Evolutionary conservation across 257 asterid species (phyloP), one percentile per base, ranked within the genome.

Genomic region (Solanum megistacrolobum): DNA sequence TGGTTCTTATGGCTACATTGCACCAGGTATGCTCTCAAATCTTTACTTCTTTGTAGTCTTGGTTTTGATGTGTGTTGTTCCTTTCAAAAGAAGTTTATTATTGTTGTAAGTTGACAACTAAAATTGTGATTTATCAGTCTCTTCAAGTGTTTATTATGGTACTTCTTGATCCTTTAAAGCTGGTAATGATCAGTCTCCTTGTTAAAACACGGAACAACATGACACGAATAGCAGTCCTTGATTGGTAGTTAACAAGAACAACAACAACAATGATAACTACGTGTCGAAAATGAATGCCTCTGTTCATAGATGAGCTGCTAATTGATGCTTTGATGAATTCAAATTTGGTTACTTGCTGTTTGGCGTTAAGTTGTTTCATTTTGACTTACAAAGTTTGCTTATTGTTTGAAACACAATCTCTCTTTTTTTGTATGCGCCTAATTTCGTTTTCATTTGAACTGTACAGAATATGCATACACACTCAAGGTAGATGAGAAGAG

Each of bases 401-500:
- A 36, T 75, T 16, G 79, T 27, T 83, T 8, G 68, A 83, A 83
- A 48, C 12, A 10, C 16, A 58, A 27, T 41, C 48, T 41, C 27
- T 38, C 2, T 55, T 34, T 25, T 11, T 29, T 68, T 5, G 23
- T 39, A n/a, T 83, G 68, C 0, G 62, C 84, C n/a, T 78, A 39
- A 78, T 12, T 34, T 34, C 21, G 6, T 21, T 12, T 29, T 55
- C 36, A 65, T 9, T 1, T 66, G 1, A 46, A 36, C 35, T 73
- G 52, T 21, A 39, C 83, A 89, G 91, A 89, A 69, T 89, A 89
- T 84, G 91, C 91, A 20, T 87, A 89, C 35, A 89, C 91, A 18
- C 89, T 89, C 48, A 89, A 87, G 82, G 91, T 89, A 9, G 91
- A 89, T 5, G 91, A 89, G 83, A 89, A 89, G 83, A 89, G 89